Percentiles rank a stretch among this genome's conserved stretches.
phyloP scores from a whole-genome alignment of 2,329 filamentous ascomycete genomes.

The Cladosporium austrohemisphaericum region DNA sequence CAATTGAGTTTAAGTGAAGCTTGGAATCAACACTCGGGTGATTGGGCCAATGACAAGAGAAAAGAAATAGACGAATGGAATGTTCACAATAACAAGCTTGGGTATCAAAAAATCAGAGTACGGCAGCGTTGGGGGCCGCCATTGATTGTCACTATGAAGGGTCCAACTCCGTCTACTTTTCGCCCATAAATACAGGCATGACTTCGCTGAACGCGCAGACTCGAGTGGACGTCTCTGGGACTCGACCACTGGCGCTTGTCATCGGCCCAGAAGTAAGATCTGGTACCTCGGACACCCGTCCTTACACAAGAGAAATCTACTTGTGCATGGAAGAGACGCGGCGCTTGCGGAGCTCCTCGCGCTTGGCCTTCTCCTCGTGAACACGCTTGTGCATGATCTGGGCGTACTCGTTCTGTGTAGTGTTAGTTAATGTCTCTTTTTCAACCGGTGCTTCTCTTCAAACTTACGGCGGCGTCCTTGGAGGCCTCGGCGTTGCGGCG shows the following conservation, averaged over 20 bases:
- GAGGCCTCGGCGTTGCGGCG: conserved; percentile 92
- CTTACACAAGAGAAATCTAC: conserved; percentile 40
- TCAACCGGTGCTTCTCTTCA: not conserved
- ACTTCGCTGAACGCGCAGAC: conserved; percentile 14
- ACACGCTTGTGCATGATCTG: conserved; percentile 96
- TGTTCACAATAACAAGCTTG: conserved; percentile 13
- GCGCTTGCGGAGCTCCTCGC: conserved; percentile 93
- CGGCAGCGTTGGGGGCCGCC: conserved; percentile 13
- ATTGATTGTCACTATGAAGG: conserved; percentile 16
- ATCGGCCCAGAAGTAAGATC: conserved; percentile 13
- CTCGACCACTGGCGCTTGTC: conserved; percentile 12
- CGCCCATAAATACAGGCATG: conserved; percentile 1
- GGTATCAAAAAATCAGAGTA: conserved; percentile 15
- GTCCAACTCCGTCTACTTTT: conserved; percentile 16
- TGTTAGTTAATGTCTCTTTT: conserved; percentile 35
- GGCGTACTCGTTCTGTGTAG: conserved; percentile 83
- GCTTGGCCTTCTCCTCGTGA: conserved; percentile 88
- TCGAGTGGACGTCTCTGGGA: conserved; percentile 1
- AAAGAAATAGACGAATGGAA: not conserved
- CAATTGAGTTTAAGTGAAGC: not conserved
- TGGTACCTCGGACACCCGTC: conserved; percentile 5
- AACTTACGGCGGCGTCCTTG: conserved; percentile 96
- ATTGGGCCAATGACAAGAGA: not conserved
- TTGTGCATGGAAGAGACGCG: conserved; percentile 93
- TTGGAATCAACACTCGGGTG: not conserved